Conservation (phyloP, 1,284 basidiomycete species). For the Chondrostereum purpureum region DNA sequence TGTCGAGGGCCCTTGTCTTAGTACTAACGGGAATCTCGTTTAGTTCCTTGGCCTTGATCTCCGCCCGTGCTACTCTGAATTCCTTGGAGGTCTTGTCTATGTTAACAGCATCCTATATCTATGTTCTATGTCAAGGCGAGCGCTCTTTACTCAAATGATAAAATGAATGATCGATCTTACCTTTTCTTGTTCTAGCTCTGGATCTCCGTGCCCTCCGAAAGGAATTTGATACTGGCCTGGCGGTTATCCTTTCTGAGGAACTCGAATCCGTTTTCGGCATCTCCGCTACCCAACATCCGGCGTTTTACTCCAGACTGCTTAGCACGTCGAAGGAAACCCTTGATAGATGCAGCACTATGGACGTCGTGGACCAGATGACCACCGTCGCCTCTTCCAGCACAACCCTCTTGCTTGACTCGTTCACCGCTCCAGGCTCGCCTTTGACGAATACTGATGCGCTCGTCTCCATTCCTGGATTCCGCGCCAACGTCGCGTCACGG, state of each 20-base stretch:
- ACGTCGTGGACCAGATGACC: constrained; percentile 59
- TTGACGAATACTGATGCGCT: constrained; percentile 12
- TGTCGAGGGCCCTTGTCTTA: constrained; percentile 4
- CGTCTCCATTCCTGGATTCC: constrained; percentile 42
- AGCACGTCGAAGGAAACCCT: constrained; percentile 44
- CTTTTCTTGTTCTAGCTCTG: constrained; percentile 41
- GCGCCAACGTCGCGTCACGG: constrained; percentile 39
- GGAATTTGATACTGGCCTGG: constrained; percentile 51
- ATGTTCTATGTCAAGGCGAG: constrained; percentile 65
- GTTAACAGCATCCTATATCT: constrained; percentile 70
- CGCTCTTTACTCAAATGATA: background rate
- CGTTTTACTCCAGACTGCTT: constrained; percentile 26
- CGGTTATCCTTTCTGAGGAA: constrained; percentile 45
- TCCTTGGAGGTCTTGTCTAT: constrained; percentile 73
- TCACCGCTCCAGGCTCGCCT: constrained; percentile 23
- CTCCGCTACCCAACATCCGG: constrained; percentile 24
- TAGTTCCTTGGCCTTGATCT: constrained; percentile 77
- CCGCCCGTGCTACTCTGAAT: constrained; percentile 70
- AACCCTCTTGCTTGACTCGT: constrained; percentile 52
- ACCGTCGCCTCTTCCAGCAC: constrained; percentile 58
- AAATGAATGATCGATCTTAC: background rate
- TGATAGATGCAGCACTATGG: constrained; percentile 65
- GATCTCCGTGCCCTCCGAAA: constrained; percentile 69
- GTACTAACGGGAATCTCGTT: constrained; percentile 11
- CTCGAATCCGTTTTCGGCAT: constrained; percentile 43